Evolutionary conservation across 331 rosid species (phyloP), one percentile per base, ranked within the genome.

Genomic region (Quercus tomentella): DNA sequence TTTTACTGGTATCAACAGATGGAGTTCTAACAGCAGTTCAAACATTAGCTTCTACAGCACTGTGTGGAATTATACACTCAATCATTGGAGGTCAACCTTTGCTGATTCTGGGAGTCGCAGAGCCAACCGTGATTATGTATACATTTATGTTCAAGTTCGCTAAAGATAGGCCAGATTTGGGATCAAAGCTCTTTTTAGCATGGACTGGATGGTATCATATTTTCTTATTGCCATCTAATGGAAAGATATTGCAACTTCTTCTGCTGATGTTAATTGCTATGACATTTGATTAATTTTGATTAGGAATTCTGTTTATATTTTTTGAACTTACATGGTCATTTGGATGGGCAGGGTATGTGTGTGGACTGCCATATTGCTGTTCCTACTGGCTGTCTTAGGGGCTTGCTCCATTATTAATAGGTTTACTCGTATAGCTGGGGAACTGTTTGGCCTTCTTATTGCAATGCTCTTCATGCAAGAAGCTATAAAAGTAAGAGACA

Each of bases 381-480:
- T 92, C 86, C 85, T 88, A 72, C 79, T 92, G 75, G 92, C 97
- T 69, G 78, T 90, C 79, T 81, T 92, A 57, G 97, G 97, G 74
- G 94, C 87, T 16, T 92, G 97, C 70, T 87, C 97, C 79, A 81
- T 92, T 66, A 90, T 92, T 87, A 90, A 89, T 71, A 85, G 97
- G 83, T 92, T 92, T 82, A 92, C 97, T 55, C 97, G 97, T 54
- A 41, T 92, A 70, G 94, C 85, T 0, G 97, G 94, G 57, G 97
- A 92, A 81, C 78, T 92, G n/a, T 92, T 92, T 57, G 97, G 97
- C 82, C 92, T 92, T 81, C 94, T 92, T 49, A 92, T 90, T 11
- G 93, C 97, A 79, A 82, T 88, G 92, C 93, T 92, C 70, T 92
- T 92, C 86, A 90, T 90, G 94, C 97, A 92, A 79, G 89, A 92